Evolutionary conservation across 441 rosid species (phyloP).

Genomic region (Francoa sonchifolia): DNA sequence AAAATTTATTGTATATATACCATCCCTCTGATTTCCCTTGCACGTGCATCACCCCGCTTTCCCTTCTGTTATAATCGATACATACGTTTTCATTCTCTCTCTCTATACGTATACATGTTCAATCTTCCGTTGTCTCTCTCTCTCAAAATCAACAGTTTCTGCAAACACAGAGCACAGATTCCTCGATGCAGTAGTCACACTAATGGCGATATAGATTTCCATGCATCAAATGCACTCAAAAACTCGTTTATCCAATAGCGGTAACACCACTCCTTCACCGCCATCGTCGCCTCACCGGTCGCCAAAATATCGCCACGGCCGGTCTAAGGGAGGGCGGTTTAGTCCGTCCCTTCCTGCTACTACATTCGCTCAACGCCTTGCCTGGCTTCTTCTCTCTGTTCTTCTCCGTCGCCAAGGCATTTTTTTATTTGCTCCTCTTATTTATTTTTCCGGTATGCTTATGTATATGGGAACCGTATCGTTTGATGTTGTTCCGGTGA

Average conservation of each 20-base stretch:
- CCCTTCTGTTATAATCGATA: too few species aligned
- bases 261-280: conserved; percentile 85
- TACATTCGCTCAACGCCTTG: conserved; percentile 61
- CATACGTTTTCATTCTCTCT: too few species aligned
- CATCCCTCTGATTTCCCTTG: too few species aligned
- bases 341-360: conserved; percentile 35
- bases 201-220: too few species aligned
- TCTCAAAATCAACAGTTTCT: too few species aligned
- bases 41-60: too few species aligned
- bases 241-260: conserved; percentile 72
- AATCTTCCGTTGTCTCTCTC: too few species aligned
- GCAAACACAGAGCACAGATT: too few species aligned
- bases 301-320: conserved; percentile 62
- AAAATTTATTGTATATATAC: too few species aligned
- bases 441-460: conserved; percentile 84
- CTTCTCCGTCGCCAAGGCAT: conserved; percentile 90
- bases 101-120: too few species aligned
- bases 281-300: conserved; percentile 88
- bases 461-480: conserved; percentile 83
- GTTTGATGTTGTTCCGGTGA: conserved; percentile 56
- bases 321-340: conserved; percentile 43
- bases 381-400: conserved; percentile 69
- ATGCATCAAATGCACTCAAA: conserved; percentile 54
- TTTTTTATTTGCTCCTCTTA: conserved; percentile 74
- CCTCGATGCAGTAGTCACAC: too few species aligned